Percentiles rank a stretch among this genome's conserved stretches.
These are phyloP conservation scores for Allantophomopsis lycopodina DNA, from an alignment of 2,329 filamentous ascomycete species.

Conservation along the genomic window DNA sequence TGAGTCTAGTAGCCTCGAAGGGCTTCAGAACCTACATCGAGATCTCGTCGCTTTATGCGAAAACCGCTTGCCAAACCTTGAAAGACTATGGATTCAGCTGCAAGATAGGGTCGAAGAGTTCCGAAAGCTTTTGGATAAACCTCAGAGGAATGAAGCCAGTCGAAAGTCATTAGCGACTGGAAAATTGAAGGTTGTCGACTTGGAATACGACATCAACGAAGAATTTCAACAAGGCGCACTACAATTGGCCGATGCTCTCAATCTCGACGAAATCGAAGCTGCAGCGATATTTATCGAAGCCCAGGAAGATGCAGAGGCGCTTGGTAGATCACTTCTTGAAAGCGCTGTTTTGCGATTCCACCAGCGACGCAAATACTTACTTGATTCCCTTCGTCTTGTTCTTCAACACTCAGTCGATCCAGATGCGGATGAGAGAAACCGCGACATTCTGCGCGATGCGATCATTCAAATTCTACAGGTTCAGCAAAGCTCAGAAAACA, in stretches of 20 bases:
- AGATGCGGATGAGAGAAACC: slow-evolving; percentile 24
- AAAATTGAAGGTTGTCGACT: slow-evolving; percentile 58
- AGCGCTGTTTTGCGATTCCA: slow-evolving; percentile 81
- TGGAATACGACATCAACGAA: slow-evolving; percentile 69
- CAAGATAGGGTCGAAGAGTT: slow-evolving; percentile 55
- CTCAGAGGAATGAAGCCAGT: slow-evolving; percentile 60
- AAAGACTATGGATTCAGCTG: slow-evolving; percentile 53
- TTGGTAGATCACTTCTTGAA: slow-evolving; percentile 63
- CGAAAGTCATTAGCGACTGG: slow-evolving; percentile 59
- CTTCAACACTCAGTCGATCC: slow-evolving; percentile 38
- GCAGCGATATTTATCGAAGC: slow-evolving; percentile 64
- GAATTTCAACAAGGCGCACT: slow-evolving; percentile 76
- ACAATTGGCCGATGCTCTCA: slow-evolving; percentile 73
- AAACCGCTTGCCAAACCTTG: slow-evolving; percentile 52
- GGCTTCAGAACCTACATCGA: slow-evolving; percentile 72
- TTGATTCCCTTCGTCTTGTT: slow-evolving; percentile 73
- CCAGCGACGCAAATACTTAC: slow-evolving; percentile 65
- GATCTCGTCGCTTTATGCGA: slow-evolving; percentile 70
- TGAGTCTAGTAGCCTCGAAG: slow-evolving; percentile 57
- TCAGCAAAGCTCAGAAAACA: slow-evolving; percentile 27
- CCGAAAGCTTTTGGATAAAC: slow-evolving; percentile 60
- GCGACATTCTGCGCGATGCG: slow-evolving; percentile 39
- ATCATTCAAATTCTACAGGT: slow-evolving; percentile 35
- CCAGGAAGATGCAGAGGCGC: slow-evolving; percentile 49
- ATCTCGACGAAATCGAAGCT: slow-evolving; percentile 81